Base-by-base conservation (phyloP, 345 rosid genomes). In the Sisymbrium irio region DNA sequence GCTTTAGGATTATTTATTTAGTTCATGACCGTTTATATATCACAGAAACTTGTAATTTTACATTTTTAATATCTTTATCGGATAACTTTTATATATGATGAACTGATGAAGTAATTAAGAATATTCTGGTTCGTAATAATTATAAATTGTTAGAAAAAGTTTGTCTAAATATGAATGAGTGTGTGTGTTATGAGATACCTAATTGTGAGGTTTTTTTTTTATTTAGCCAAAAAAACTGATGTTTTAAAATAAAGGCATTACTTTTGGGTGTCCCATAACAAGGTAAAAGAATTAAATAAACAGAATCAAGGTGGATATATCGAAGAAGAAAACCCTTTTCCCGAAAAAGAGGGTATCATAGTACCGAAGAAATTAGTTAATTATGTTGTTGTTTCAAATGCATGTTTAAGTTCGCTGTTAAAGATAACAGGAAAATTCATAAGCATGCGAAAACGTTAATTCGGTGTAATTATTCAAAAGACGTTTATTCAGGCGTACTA, bases 301-400 rank as follows among this genome's bases (percentile, higher is more conserved):
- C 30, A 47, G 20, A 49, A 71, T 50, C 42, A 12, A 36, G 33
- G 62, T 65, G 77, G 30, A 65, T 33, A 62, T 40, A 62, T 51
- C 62, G 51, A 72, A 62, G 49, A 73, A 41, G 49, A 55, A 55
- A 35, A 44, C 65, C 7, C 50, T 73, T 73, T 73, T 47, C 66
- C 15, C 60, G 3, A 72, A 41, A 63, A 65, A 64, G 50, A 35
- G 59, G 46, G 25, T 65, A 73, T 45, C 54, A 73, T 35, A 65
- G 44, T 64, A 63, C 63, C 64, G 39, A 63, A 53, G 35, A 72
- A 51, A 53, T 14, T 39, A 50, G 39, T 39, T 62, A 60, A 58
- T 32, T 54, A 30, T 44, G 28, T 22, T 33, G 41, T 39, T 51
- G 54, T 53, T 73, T 73, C 50, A 36, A 65, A 65, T 73, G 58